Percentiles rank a stretch among this genome's conserved stretches.
Conservation (phyloP, 1,284 basidiomycete species). For the Sanghuangporus sanghuang region DNA sequence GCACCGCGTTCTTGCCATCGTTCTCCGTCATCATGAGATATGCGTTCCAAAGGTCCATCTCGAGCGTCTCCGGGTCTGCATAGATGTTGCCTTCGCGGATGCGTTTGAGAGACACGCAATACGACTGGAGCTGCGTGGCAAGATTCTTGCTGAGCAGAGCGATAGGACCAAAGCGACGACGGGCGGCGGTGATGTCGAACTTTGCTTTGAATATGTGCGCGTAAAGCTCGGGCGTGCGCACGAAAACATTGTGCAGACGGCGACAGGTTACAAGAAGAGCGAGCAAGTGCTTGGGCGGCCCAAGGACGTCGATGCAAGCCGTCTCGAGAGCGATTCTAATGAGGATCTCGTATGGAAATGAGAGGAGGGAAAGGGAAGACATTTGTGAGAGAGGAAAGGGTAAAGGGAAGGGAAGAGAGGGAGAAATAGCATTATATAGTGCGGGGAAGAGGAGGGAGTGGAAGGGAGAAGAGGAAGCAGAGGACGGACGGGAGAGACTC, state of each 20-base stretch:
- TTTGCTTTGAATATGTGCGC: constrained; percentile 51
- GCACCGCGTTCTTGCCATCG: constrained; percentile 65
- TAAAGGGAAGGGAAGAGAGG: background rate
- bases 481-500: background rate
- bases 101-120: constrained; percentile 36
- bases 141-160: constrained; percentile 37
- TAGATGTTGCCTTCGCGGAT: constrained; percentile 37
- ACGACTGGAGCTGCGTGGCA: constrained; percentile 41
- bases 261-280: constrained; percentile 47
- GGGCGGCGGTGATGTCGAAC: constrained; percentile 56
- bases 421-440: constrained; percentile 5
- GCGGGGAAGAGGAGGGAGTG: background rate
- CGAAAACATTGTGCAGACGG: constrained; percentile 40
- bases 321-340: constrained; percentile 49
- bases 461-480: background rate
- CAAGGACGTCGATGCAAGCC: constrained; percentile 35
- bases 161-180: constrained; percentile 45
- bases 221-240: constrained; percentile 42
- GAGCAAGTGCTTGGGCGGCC: constrained; percentile 38
- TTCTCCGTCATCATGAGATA: constrained; percentile 71
- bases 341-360: constrained; percentile 61
- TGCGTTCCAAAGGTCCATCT: constrained; percentile 47
- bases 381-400: constrained; percentile 1
- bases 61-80: constrained; percentile 24
- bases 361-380: constrained; percentile 18